phyloP scores from a whole-genome alignment of 2,329 filamentous ascomycete genomes.

The Tolypocladium sp. region DNA sequence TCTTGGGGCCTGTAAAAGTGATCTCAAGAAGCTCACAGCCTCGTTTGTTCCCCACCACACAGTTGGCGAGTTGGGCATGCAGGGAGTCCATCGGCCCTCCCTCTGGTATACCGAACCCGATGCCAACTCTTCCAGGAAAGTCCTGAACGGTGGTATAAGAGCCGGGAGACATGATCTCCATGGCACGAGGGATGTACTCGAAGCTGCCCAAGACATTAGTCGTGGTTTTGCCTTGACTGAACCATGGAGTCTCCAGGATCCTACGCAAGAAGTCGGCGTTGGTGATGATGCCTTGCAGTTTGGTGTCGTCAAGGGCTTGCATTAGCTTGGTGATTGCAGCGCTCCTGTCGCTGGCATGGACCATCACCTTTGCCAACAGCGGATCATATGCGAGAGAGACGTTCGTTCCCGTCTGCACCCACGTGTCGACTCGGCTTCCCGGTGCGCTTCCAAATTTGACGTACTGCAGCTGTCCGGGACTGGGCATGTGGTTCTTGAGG shows the following conservation, averaged over 20 bases:
- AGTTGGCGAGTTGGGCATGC: slow-evolving; percentile 48
- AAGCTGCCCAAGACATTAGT: slow-evolving; percentile 46
- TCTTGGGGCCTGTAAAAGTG: slow-evolving; percentile 48
- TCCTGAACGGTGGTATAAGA: slow-evolving; percentile 52
- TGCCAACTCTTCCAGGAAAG: slow-evolving; percentile 43
- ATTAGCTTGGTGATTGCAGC: slow-evolving; percentile 34
- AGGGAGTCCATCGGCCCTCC: slow-evolving; percentile 53
- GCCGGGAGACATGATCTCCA: slow-evolving; percentile 47
- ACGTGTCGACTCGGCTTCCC: slow-evolving; percentile 50
- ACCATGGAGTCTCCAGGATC: slow-evolving; percentile 36
- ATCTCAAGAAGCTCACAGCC: slow-evolving; percentile 48
- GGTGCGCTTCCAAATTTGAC: slow-evolving; percentile 41
- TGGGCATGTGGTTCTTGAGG: slow-evolving; percentile 44
- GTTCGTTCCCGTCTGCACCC: slow-evolving; percentile 47
- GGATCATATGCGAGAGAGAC: slow-evolving; percentile 51
- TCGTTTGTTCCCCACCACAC: slow-evolving; percentile 45
- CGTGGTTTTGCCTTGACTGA: slow-evolving; percentile 40
- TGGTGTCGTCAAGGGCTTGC: slow-evolving; percentile 30
- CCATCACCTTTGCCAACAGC: slow-evolving; percentile 50
- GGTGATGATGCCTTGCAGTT: slow-evolving; percentile 37
- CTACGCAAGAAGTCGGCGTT: slow-evolving; percentile 46
- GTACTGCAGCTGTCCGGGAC: slow-evolving; percentile 47
- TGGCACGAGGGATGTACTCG: slow-evolving; percentile 35
- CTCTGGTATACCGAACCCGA: slow-evolving; percentile 50
- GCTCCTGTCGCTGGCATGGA: slow-evolving; percentile 27